Evolutionary conservation across 176 grass and related monocot genomes (phyloP), one percentile per base, ranked within the genome.

Genomic region (Elymus sibiricus): DNA sequence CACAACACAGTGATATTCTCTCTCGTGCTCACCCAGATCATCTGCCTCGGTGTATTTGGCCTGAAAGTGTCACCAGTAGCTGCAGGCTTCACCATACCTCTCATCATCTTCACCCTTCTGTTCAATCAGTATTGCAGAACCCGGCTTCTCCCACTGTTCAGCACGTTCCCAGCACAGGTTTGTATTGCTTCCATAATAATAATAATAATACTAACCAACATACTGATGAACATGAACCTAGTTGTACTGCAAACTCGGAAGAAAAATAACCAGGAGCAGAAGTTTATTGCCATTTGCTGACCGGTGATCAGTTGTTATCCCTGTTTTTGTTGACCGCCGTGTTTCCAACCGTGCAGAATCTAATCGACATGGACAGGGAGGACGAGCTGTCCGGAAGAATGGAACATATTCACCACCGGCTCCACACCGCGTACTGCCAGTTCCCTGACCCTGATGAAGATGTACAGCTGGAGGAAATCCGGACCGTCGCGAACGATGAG

Each of bases 51-150:
- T 65, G 88, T 98, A 70, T 96, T 98, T 78, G 86, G 93, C 1
- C 80, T 98, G 1, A 98, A 94, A 44, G 65, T 92, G 85, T 98
- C 97, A 32, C 86, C 97, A 5, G 84, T 95, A 76, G 65, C 90
- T 31, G 86, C 90, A 58, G 88, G 88, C 80, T 98, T 94, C 79
- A 95, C 84, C 22, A 81, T 98, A 78, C 94, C 86, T 70, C 94
- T 98, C 65, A 74, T 92, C 65, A 85, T 98, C 43, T 42, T 94
- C 35, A 98, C 97, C 16, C 84, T 98, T 63, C 74, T 98, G 49
- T 98, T 98, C 77, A 94, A 98, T 25, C 91, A 95, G 60, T 98
- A 96, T 28, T 98, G 97, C 84, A 89, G 94, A 87, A 89, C 95
- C 10, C 88, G 87, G 12, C 94, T 98, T 68, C 83, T 94, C 62